Conservation (phyloP, 2,329 filamentous ascomycete genomes). For the Zasmidium angulare region DNA sequence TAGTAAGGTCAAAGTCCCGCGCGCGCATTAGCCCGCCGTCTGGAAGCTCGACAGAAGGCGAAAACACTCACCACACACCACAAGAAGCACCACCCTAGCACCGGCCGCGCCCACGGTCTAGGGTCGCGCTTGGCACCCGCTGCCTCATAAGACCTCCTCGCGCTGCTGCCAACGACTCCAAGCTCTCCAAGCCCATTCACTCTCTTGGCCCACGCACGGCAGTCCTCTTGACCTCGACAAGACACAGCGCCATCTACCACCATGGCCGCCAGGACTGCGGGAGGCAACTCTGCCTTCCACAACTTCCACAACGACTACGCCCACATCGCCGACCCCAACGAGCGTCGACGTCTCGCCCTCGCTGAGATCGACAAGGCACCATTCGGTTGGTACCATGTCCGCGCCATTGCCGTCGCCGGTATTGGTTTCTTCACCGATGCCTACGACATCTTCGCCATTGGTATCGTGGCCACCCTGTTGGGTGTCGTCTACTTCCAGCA, state of each 20-base stretch:
- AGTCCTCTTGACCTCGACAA: background rate
- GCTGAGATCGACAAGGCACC: slow-evolving; percentile 79
- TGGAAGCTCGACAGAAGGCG: slow-evolving; percentile 11
- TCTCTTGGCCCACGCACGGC: slow-evolving; percentile 2
- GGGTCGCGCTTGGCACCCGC: background rate
- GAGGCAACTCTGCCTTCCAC: slow-evolving; percentile 70
- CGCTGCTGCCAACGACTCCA: slow-evolving; percentile 2
- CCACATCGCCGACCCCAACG: slow-evolving; percentile 67
- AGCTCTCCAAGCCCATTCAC: background rate
- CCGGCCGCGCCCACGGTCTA: background rate
- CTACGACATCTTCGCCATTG: slow-evolving; percentile 75
- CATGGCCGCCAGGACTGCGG: slow-evolving; percentile 49
- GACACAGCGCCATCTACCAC: slow-evolving; percentile 1
- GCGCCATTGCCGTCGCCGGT: slow-evolving; percentile 74
- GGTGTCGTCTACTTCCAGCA: slow-evolving; percentile 72
- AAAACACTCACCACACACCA: background rate
- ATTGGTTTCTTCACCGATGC: slow-evolving; percentile 89
- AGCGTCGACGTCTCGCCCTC: slow-evolving; percentile 75
- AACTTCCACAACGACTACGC: slow-evolving; percentile 76
- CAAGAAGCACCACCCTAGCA: background rate
- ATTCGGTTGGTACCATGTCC: slow-evolving; percentile 82
- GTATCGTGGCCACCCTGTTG: slow-evolving; percentile 71
- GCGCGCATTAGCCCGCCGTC: slow-evolving; percentile 9
- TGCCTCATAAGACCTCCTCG: slow-evolving; percentile 6
- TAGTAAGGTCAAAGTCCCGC: background rate